Conservation (phyloP, 495 filamentous ascomycete species). For the Alectoria sarmentosa region DNA sequence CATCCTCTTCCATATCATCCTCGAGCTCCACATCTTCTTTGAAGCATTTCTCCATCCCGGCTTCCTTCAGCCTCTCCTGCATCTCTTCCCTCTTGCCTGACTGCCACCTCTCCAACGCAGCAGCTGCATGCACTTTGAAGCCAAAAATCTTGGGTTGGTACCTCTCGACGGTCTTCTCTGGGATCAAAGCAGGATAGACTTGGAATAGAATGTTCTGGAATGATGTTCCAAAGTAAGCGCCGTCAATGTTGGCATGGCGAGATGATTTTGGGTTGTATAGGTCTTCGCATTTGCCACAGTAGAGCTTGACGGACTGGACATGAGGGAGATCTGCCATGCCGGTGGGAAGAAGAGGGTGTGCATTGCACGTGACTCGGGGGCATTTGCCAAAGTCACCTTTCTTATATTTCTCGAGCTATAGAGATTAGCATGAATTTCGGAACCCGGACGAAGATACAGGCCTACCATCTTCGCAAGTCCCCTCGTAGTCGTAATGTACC, state of each 20-base stretch:
- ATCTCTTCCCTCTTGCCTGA: constrained; percentile 70
- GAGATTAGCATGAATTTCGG: constrained; percentile 12
- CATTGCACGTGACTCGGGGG: constrained; percentile 86
- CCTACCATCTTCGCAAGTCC: constrained; percentile 92
- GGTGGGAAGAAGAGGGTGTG: constrained; percentile 87
- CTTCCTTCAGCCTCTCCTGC: constrained; percentile 54
- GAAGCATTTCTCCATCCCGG: constrained; percentile 45
- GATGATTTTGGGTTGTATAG: constrained; percentile 98
- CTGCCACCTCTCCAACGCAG: constrained; percentile 88
- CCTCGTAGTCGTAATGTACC: constrained; percentile 94
- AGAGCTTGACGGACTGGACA: constrained; percentile 85
- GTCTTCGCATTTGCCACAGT: constrained; percentile 95
- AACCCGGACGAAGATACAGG: constrained; percentile 3
- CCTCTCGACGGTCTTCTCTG: constrained; percentile 73
- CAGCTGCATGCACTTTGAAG: constrained; percentile 87
- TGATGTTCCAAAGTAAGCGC: constrained; percentile 93
- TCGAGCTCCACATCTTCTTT: constrained; percentile 48
- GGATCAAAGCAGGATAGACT: constrained; percentile 85
- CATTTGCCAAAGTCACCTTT: constrained; percentile 98
- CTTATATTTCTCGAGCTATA: constrained; percentile 95
- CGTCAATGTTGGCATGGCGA: constrained; percentile 89
- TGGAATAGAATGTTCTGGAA: constrained; percentile 99
- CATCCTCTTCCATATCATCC: constrained; percentile 41
- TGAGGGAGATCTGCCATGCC: constrained; percentile 83
- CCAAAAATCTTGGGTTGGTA: constrained; percentile 89